phyloP scores from a whole-genome alignment of 768 basidiomycete genomes.

The Suillus subluteus region DNA sequence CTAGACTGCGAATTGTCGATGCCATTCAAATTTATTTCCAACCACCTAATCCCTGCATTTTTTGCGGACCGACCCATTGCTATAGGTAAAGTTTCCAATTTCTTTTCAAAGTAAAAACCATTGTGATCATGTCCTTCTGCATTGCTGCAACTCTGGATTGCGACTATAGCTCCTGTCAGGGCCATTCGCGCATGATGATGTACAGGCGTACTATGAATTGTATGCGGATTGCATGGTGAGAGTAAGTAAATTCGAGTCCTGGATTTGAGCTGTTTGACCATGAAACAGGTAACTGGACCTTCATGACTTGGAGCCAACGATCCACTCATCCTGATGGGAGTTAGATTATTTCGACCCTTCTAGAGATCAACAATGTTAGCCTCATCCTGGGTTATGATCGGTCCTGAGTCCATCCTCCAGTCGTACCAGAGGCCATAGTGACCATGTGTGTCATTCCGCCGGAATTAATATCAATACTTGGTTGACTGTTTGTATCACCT shows the following conservation, averaged over 20 bases:
- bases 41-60: too few relatives aligned
- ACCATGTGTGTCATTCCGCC: neutral
- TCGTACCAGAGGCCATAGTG: neutral
- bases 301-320: neutral
- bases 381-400: too few relatives aligned
- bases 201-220: neutral
- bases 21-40: too few relatives aligned
- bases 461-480: neutral
- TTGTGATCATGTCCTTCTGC: too few relatives aligned
- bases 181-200: neutral
- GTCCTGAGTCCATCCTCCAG: neutral
- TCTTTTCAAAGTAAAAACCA: too few relatives aligned
- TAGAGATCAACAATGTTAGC: neutral
- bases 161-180: neutral
- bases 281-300: neutral
- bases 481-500: neutral
- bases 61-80: too few relatives aligned
- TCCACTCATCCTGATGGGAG: neutral
- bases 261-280: neutral
- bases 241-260: neutral
- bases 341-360: neutral
- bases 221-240: neutral
- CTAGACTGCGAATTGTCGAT: too few relatives aligned
- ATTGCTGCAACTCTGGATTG: too few relatives aligned
- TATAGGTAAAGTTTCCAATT: too few relatives aligned